Evolutionary conservation across 225 moss, liverwort and hornwort species (phyloP), one percentile per base, ranked within the genome.

Genomic region (Anthoceros angustus): DNA sequence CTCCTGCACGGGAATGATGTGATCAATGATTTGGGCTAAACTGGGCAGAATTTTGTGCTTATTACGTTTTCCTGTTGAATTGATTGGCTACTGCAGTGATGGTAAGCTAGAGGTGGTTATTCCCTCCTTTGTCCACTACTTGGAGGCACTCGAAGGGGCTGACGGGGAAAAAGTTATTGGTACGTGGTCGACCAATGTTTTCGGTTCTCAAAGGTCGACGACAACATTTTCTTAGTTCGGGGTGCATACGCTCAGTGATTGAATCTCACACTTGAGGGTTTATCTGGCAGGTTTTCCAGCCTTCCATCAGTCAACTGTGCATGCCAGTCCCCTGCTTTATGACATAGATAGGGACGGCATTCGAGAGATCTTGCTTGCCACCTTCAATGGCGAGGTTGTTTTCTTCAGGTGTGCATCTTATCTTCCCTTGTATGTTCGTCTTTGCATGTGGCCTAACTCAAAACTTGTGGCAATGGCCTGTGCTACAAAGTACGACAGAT

Each of bases 311-410:
- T 92, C 87, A 42, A 92, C 92, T 24, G 98, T 92, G 62, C 98
- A 99, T 76, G 82, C 98, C 50, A 92, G 98, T 79, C 86, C 98
- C 61, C 70, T 99, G 41, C 66, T 80, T 64, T 92, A 99, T 74
- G 98, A 99, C 71, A 92, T 99, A 68, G 98, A 99, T 64, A 87
- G 84, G 79, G 98, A 99, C 76, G 92, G 98, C 70, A 81, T 73
- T 73, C 82, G 82, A 70, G 98, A 99, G 76, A 79, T 99, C 67
- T 88, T 74, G 41, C 80, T 99, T 72, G 89, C 92, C 42, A 99
- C 98, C 48, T 99, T 92, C 75, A 86, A 99, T 72, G 98, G 98
- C 66, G 92, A 99, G 69, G 81, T 99, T 68, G 71, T 92, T 49
- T 99, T 99, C 64, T 99, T 83, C 72, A 83, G 90, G 84, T 87